Conservation (phyloP, 192 early-diverging fungal genomes). For the Dissophora ornata region DNA sequence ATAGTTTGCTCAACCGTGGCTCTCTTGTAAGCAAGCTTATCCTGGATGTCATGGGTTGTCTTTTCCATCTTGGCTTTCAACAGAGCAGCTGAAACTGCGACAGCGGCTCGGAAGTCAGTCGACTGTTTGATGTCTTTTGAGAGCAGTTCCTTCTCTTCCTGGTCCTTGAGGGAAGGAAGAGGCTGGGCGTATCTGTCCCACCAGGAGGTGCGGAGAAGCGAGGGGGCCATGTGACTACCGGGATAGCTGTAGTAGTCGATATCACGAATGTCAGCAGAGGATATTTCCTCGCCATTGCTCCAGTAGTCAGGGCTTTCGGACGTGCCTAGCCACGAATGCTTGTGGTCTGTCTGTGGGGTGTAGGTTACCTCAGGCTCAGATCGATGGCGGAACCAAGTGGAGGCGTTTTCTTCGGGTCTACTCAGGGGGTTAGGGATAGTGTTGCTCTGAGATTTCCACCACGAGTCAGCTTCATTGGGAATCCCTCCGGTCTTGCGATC, state of each 20-base stretch:
- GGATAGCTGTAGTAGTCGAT: constrained; percentile 36
- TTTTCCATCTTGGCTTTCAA: constrained; percentile 14
- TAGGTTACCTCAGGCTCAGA: neutral
- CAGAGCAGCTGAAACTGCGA: too few relatives aligned
- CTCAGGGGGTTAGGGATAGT: too few relatives aligned
- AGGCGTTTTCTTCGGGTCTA: too few relatives aligned
- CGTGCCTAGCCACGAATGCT: constrained; percentile 25
- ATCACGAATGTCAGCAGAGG: constrained; percentile 31
- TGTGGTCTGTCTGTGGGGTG: neutral
- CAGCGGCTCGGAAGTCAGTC: too few relatives aligned
- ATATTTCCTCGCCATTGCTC: constrained; percentile 45
- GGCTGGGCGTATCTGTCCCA: constrained; percentile 13
- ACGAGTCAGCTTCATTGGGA: constrained; percentile 20
- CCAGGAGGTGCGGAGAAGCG: constrained; percentile 30
- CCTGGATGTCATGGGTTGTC: constrained; percentile 26
- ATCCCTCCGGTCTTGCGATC: constrained; percentile 28
- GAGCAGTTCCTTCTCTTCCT: constrained; percentile 32
- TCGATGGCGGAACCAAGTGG: constrained; percentile 7
- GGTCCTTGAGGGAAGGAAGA: constrained; percentile 22
- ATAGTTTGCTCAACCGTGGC: constrained; percentile 18
- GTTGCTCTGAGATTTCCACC: constrained; percentile 36
- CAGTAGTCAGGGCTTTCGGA: constrained; percentile 27
- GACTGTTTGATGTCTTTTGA: too few relatives aligned
- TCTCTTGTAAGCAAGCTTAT: constrained; percentile 22
- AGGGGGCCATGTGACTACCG: constrained; percentile 26